Evolutionary conservation across 768 basidiomycete species (phyloP), one percentile per base, ranked within the genome.

Genomic region (Kwoniella sp.): DNA sequence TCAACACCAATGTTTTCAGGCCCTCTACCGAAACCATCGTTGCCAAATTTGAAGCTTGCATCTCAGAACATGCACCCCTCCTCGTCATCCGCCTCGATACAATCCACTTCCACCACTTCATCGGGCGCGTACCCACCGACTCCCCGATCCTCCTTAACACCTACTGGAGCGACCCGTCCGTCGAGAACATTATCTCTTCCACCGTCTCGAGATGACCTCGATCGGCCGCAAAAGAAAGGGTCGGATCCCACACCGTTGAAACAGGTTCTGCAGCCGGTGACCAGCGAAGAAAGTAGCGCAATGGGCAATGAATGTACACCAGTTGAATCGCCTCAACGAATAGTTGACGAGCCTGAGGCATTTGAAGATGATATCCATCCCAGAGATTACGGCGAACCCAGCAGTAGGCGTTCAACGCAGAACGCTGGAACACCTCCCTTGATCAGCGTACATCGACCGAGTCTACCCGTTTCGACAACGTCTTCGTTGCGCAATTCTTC

Each of bases 211-310:
- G 52, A 40, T 47, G 8, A 49, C 48, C 9, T 58, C 49, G 29
- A 54, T 13, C 53, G 53, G 19, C 48, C 65, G 24, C 40, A 36
- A 13, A 75, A 72, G 55, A 72, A 68, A 26, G 49, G 46, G 13
- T 70, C 73, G 17, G 73, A 74, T 46, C 70, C 73, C 7, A 75
- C 73, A 13, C 73, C 73, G 2, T 57, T 75, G 0, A 64, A 71
- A 21, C 67, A 73, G 27, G 65, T 68, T 21, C 58, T 62, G 17
- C 37, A 29, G 6, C 62, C 69, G 2, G 58, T 44, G 10, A 44
- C 40, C 10, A 44, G 40, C 17, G 40, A 15, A 44, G 40, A 44
- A 19, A 44, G 40, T 44, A 44, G 40, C 40, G 7, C 40, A 47
- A 24, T 44, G 51, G 25, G 10, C 15, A 24, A 30, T 22, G 30